Conservation (phyloP, 2,329 filamentous ascomycete species). For the Paracoccidioides brasiliensis region DNA sequence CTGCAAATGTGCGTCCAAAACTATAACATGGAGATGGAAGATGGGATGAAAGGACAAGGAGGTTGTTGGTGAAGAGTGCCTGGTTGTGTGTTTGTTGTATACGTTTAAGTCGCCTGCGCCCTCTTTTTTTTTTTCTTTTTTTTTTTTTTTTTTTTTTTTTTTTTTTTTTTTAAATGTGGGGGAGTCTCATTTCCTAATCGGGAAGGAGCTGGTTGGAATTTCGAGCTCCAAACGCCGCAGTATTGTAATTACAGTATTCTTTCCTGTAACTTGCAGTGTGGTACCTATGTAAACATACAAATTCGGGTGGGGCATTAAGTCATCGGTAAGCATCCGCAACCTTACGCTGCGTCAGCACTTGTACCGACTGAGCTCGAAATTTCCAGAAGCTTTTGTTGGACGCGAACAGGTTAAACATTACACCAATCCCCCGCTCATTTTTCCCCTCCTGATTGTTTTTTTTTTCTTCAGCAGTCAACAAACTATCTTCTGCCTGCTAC, state of each 20-base stretch:
- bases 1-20: not conserved
- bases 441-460: not conserved
- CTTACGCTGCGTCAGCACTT: not conserved
- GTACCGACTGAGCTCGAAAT: constrained; percentile 24
- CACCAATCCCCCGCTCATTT: not conserved
- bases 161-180: constrained; percentile 1
- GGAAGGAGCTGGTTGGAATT: not conserved
- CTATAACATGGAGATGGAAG: not conserved
- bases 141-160: constrained; percentile 4
- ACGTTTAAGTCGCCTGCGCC: not conserved
- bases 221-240: not conserved
- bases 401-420: not conserved
- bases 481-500: not conserved
- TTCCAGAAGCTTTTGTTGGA: constrained; percentile 27
- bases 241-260: not conserved
- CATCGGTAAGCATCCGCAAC: not conserved
- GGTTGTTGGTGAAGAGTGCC: not conserved
- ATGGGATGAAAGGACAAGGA: not conserved
- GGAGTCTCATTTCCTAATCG: constrained; percentile 4
- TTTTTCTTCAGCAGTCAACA: not conserved
- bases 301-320: constrained; percentile 5
- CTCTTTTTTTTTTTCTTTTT: constrained; percentile 1
- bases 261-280: not conserved
- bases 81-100: not conserved
- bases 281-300: constrained; percentile 2